phyloP scores from a whole-genome alignment of 768 basidiomycete species.

The Psilocybe cubensis region DNA sequence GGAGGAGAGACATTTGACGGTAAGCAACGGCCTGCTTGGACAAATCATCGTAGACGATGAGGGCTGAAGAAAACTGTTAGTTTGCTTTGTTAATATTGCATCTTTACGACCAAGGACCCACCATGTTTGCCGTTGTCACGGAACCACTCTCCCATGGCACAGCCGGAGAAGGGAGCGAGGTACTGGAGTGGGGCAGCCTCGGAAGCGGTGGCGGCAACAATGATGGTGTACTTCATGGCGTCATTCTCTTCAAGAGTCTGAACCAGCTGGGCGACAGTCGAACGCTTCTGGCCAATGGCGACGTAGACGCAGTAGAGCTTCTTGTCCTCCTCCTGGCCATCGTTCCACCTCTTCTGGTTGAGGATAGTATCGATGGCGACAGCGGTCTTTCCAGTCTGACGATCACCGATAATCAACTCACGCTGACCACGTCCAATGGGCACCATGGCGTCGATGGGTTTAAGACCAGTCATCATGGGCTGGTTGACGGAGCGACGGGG shows the following conservation, averaged over 20 bases:
- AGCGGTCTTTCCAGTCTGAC: slow-evolving; percentile 99
- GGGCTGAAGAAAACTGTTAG: slow-evolving; percentile 49
- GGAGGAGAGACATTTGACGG: slow-evolving; percentile 99
- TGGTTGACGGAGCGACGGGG: slow-evolving; percentile 99
- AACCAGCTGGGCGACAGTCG: slow-evolving; percentile 98
- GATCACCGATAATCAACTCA: slow-evolving; percentile 99
- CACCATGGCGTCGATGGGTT: slow-evolving; percentile 99
- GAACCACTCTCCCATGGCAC: slow-evolving; percentile 99
- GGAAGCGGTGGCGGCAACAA: slow-evolving; percentile 98
- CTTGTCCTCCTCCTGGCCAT: slow-evolving; percentile 94
- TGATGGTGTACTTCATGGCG: slow-evolving; percentile 99
- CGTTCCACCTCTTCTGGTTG: slow-evolving; percentile 99
- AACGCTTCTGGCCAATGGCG: slow-evolving; percentile 98
- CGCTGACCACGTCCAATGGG: slow-evolving; percentile 99
- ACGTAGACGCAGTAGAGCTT: slow-evolving; percentile 99
- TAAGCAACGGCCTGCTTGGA: slow-evolving; percentile 99
- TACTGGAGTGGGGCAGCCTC: slow-evolving; percentile 99
- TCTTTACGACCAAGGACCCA: slow-evolving; percentile 35
- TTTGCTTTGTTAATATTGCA: not conserved
- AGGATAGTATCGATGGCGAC: slow-evolving; percentile 99
- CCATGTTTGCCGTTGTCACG: slow-evolving; percentile 99
- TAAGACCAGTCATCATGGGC: slow-evolving; percentile 99
- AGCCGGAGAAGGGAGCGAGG: slow-evolving; percentile 99
- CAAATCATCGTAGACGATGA: slow-evolving; percentile 99
- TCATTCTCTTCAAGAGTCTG: slow-evolving; percentile 99